Conservation (phyloP, 495 filamentous ascomycete species). For the Penicillium chermesinum region DNA sequence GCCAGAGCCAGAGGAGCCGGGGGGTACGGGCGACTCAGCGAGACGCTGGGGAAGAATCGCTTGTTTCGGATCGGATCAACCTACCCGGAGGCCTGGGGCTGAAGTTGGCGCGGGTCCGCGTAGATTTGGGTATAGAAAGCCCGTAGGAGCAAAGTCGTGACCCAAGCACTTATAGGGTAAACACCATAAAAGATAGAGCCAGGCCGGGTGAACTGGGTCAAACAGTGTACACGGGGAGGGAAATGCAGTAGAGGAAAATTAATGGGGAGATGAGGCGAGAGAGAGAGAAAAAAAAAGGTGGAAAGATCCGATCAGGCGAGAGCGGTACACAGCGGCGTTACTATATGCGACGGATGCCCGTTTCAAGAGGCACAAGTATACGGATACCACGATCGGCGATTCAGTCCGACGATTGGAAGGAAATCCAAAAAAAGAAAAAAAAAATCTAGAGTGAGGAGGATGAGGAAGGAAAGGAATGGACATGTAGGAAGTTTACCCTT, state of each 20-base stretch:
- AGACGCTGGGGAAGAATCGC: slow-evolving; percentile 35
- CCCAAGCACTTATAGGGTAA: no score
- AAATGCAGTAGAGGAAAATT: not conserved
- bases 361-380: slow-evolving; percentile 1
- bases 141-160: no score
- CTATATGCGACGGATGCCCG: slow-evolving; percentile 29
- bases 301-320: slow-evolving; percentile 11
- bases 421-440: not conserved
- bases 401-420: slow-evolving; percentile 5
- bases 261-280: not conserved
- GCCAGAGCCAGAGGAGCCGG: slow-evolving; percentile 7
- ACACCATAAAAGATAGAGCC: no score
- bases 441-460: slow-evolving; percentile 1
- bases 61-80: slow-evolving; percentile 45
- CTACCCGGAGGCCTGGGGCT: slow-evolving; percentile 28
- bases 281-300: slow-evolving; percentile 3
- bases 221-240: not conserved
- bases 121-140: slow-evolving; percentile 39
- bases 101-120: slow-evolving; percentile 35
- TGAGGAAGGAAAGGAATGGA: slow-evolving; percentile 4
- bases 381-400: slow-evolving; percentile 10
- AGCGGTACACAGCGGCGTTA: slow-evolving; percentile 5
- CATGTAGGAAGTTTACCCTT: slow-evolving; percentile 1
- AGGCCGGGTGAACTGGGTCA: no score
- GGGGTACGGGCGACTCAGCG: slow-evolving; percentile 22